These are phyloP conservation scores for Podospora conica DNA, from an alignment of 495 filamentous ascomycete species.

Conservation along the genomic window DNA sequence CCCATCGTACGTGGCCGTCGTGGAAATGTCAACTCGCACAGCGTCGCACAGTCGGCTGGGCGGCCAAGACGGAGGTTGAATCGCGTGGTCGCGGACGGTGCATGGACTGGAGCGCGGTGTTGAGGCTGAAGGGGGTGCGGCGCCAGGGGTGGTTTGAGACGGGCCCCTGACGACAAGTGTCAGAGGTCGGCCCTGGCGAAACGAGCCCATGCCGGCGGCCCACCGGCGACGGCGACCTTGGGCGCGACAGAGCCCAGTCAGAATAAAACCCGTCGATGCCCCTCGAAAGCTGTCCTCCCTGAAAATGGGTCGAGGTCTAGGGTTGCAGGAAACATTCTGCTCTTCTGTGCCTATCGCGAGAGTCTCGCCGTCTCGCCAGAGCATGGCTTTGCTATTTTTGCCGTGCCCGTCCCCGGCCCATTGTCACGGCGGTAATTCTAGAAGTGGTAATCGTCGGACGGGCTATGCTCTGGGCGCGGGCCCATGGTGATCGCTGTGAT, in stretches of 20 bases:
- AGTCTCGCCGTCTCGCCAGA: neutral
- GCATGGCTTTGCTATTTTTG: conserved; percentile 4
- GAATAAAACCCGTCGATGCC: conserved; percentile 6
- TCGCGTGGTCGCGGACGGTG: conserved; percentile 4
- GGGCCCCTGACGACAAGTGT: conserved; percentile 31
- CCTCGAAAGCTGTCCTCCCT: conserved; percentile 2
- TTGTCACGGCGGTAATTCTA: conserved; percentile 6
- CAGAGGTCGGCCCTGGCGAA: conserved; percentile 31
- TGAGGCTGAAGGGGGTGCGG: conserved; percentile 21
- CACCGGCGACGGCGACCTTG: conserved; percentile 6
- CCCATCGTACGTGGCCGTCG: conserved; percentile 6
- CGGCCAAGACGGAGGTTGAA: conserved; percentile 7
- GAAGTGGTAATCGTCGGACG: neutral
- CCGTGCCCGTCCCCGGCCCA: neutral
- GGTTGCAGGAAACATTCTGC: conserved; percentile 6
- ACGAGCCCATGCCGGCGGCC: conserved; percentile 15
- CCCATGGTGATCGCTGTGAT: neutral
- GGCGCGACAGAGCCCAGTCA: conserved; percentile 7
- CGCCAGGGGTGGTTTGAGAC: conserved; percentile 28
- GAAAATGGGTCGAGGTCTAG: conserved; percentile 3
- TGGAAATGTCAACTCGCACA: neutral
- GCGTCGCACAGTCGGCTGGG: conserved; percentile 3
- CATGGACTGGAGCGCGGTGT: conserved; percentile 12
- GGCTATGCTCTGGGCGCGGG: neutral
- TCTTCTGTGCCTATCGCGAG: neutral